Percentiles rank a stretch among this genome's conserved stretches.
Evolutionary conservation across 2,329 filamentous ascomycete species (phyloP).

Genomic region (Gaeumannomyces sp.): DNA sequence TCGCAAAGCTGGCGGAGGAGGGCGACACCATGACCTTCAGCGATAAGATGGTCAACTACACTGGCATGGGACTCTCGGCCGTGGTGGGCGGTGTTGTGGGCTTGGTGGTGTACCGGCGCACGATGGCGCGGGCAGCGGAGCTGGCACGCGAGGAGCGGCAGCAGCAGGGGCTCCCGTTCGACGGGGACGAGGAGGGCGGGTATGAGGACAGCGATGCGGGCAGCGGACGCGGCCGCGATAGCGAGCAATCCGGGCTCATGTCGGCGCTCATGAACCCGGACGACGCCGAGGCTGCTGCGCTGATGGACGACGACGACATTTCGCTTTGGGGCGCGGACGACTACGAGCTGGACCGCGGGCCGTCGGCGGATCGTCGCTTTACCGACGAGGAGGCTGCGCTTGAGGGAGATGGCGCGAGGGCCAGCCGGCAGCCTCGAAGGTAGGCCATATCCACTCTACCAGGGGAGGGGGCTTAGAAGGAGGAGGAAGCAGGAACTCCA

Average conservation of each 20-base stretch:
- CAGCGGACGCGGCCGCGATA: conserved; percentile 10
- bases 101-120: conserved; percentile 74
- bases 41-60: conserved; percentile 77
- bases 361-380: neutral
- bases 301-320: conserved; percentile 55
- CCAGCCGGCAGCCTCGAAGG: neutral
- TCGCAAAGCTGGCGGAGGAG: conserved; percentile 76
- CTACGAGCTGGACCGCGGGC: conserved; percentile 18
- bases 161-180: neutral
- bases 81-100: conserved; percentile 70
- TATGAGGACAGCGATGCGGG: conserved; percentile 30
- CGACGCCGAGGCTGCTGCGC: conserved; percentile 44
- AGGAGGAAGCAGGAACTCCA: too few relatives aligned
- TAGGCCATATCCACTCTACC: neutral
- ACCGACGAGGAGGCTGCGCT: conserved; percentile 3
- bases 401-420: conserved; percentile 1
- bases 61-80: conserved; percentile 68
- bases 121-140: conserved; percentile 56
- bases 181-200: neutral
- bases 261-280: conserved; percentile 24
- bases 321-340: conserved; percentile 47
- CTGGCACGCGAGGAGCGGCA: conserved; percentile 39
- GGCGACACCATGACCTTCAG: conserved; percentile 72
- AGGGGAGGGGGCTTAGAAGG: neutral
- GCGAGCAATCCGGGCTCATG: conserved; percentile 18